Percentiles rank a stretch among this genome's conserved stretches.
These are phyloP conservation scores for Kalmusia sp. DNA, from an alignment of 2,329 filamentous ascomycete species.

Conservation along the genomic window DNA sequence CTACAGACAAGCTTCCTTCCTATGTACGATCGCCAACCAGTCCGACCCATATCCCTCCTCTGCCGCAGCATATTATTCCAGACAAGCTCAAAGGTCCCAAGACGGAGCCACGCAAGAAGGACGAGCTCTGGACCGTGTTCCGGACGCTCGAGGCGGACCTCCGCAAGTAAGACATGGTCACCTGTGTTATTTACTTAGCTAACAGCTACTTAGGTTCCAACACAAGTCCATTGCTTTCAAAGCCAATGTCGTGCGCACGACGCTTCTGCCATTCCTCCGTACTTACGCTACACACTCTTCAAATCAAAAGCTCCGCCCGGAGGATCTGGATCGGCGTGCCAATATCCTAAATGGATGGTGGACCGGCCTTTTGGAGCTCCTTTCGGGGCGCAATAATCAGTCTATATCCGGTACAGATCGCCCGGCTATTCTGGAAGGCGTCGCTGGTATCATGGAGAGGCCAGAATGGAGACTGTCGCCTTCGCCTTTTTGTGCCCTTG, in stretches of 20 bases:
- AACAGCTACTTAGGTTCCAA: constrained; percentile 62
- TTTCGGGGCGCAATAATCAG: constrained; percentile 77
- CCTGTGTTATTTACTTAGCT: not conserved
- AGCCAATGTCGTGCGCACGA: constrained; percentile 74
- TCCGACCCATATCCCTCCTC: constrained; percentile 49
- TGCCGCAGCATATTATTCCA: constrained; percentile 50
- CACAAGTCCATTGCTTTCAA: constrained; percentile 76
- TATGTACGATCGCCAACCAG: constrained; percentile 44
- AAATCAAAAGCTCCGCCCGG: constrained; percentile 69
- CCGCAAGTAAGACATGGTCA: constrained; percentile 60
- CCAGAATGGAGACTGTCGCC: constrained; percentile 84
- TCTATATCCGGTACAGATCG: constrained; percentile 85
- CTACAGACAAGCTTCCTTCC: constrained; percentile 53
- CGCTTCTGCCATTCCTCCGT: constrained; percentile 78
- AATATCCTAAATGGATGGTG: constrained; percentile 91
- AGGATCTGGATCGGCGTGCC: constrained; percentile 82
- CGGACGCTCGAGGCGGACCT: constrained; percentile 72
- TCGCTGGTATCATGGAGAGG: constrained; percentile 83
- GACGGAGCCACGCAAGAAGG: constrained; percentile 62
- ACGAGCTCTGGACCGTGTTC: constrained; percentile 74
- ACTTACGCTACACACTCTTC: constrained; percentile 73
- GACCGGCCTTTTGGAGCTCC: constrained; percentile 80
- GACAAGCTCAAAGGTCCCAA: constrained; percentile 50
- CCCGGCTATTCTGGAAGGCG: constrained; percentile 78
- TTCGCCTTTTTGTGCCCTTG: constrained; percentile 69